Conservation (phyloP, 2,329 filamentous ascomycete species). For the Fusarium odoratissimum region DNA sequence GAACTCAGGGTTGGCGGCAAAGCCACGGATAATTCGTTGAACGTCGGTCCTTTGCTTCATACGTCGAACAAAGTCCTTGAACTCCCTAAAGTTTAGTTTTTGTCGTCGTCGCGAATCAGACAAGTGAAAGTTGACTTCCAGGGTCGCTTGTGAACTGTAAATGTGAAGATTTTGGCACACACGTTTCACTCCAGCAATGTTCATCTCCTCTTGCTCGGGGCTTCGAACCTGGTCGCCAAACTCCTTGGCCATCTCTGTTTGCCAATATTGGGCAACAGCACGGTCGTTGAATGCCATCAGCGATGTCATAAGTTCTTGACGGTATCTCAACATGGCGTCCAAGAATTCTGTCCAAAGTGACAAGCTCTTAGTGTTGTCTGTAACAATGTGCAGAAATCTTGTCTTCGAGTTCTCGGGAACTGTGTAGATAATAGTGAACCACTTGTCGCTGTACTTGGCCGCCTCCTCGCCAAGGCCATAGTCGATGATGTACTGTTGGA, state of each 20-base stretch:
- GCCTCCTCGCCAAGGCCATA: conserved; percentile 73
- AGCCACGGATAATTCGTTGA: conserved; percentile 74
- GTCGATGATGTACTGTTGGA: conserved; percentile 89
- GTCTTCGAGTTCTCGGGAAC: conserved; percentile 82
- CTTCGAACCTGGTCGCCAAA: conserved; percentile 63
- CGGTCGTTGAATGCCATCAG: conserved; percentile 87
- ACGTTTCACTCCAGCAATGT: conserved; percentile 81
- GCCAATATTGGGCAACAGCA: conserved; percentile 87
- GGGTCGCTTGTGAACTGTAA: conserved; percentile 80
- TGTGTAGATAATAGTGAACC: conserved; percentile 92
- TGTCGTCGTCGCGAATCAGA: conserved; percentile 75
- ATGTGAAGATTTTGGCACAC: conserved; percentile 93
- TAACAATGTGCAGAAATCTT: conserved; percentile 90
- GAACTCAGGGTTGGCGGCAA: conserved; percentile 67
- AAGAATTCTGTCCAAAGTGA: conserved; percentile 86
- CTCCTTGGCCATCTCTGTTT: conserved; percentile 80
- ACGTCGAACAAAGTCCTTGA: conserved; percentile 82
- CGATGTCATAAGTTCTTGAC: conserved; percentile 90
- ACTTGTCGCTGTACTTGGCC: conserved; percentile 67
- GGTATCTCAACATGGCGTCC: conserved; percentile 84
- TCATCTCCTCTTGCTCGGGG: conserved; percentile 75
- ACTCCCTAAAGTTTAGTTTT: conserved; percentile 81
- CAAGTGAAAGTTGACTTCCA: conserved; percentile 78
- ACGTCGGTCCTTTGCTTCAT: conserved; percentile 90
- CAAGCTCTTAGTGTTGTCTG: conserved; percentile 77